Percentiles rank a stretch among this genome's conserved stretches.
Conservation (phyloP, 2,329 filamentous ascomycete genomes). For the Dactylellina leptospora region DNA sequence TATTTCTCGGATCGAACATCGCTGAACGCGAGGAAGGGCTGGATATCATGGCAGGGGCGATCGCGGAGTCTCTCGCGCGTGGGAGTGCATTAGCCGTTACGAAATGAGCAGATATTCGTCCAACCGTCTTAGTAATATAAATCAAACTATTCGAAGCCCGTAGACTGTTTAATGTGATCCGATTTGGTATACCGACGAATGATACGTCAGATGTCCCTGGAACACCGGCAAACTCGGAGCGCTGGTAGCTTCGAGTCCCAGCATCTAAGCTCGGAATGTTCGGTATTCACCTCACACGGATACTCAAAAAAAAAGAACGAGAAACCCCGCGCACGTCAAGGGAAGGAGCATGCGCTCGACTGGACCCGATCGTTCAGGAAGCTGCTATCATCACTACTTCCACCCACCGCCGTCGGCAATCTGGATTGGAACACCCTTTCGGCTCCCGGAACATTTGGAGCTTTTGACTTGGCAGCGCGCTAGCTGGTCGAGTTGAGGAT, state of each 20-base stretch:
- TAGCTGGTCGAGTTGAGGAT: slow-evolving; percentile 50
- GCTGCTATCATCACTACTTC: not conserved
- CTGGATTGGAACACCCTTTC: slow-evolving; percentile 41
- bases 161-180: too few species aligned
- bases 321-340: too few species aligned
- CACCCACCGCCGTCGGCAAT: slow-evolving; percentile 42
- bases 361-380: not conserved
- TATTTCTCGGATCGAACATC: slow-evolving; percentile 67
- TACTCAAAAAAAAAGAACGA: too few species aligned
- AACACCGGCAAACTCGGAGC: too few species aligned
- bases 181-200: too few species aligned
- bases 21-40: slow-evolving; percentile 67
- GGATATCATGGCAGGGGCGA: slow-evolving; percentile 60
- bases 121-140: too few species aligned
- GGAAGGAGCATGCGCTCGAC: too few species aligned
- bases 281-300: too few species aligned
- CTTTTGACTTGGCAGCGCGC: slow-evolving; percentile 50
- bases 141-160: too few species aligned
- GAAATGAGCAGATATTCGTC: not conserved
- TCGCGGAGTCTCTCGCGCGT: slow-evolving; percentile 58
- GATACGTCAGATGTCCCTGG: too few species aligned
- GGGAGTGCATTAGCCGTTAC: not conserved
- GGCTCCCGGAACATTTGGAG: slow-evolving; percentile 39
- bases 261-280: too few species aligned
- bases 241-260: too few species aligned